These are phyloP conservation scores for Rhodamnia rubescens DNA, from an alignment of 345 rosid genomes.

Conservation along the genomic window DNA sequence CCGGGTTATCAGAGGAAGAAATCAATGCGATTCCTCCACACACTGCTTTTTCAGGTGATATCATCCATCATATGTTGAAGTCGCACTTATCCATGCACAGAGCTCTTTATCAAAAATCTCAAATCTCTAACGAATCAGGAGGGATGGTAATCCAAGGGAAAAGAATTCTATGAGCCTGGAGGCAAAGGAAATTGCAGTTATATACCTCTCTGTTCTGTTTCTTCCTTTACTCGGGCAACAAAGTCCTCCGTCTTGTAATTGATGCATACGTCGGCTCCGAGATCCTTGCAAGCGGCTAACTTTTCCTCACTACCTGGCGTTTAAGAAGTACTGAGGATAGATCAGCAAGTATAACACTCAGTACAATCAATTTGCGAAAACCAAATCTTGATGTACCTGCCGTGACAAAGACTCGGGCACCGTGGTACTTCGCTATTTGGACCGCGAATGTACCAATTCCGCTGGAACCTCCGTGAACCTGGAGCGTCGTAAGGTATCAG, in stretches of 20 bases:
- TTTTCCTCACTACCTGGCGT: conserved; percentile 64
- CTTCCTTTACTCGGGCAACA: conserved; percentile 63
- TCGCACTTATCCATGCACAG: neutral
- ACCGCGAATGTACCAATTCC: conserved; percentile 85
- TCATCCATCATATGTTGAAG: neutral
- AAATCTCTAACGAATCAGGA: neutral
- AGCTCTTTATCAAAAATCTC: neutral
- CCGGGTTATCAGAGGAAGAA: neutral
- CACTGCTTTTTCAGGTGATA: neutral
- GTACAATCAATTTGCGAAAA: neutral
- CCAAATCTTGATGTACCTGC: conserved; percentile 41
- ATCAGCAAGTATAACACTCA: neutral
- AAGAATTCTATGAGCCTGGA: neutral
- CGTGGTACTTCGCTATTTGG: conserved; percentile 63
- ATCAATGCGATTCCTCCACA: neutral
- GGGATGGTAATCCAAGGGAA: neutral
- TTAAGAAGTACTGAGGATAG: neutral
- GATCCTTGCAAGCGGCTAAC: conserved; percentile 68
- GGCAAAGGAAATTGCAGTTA: neutral
- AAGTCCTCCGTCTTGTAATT: conserved; percentile 91
- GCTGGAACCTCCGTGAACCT: conserved; percentile 94
- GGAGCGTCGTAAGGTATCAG: neutral
- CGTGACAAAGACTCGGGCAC: conserved; percentile 63
- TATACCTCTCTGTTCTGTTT: conserved; percentile 67
- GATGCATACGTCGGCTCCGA: conserved; percentile 83